Conservation (phyloP, 495 filamentous ascomycete species). For the Lasiosphaeria hispida region DNA sequence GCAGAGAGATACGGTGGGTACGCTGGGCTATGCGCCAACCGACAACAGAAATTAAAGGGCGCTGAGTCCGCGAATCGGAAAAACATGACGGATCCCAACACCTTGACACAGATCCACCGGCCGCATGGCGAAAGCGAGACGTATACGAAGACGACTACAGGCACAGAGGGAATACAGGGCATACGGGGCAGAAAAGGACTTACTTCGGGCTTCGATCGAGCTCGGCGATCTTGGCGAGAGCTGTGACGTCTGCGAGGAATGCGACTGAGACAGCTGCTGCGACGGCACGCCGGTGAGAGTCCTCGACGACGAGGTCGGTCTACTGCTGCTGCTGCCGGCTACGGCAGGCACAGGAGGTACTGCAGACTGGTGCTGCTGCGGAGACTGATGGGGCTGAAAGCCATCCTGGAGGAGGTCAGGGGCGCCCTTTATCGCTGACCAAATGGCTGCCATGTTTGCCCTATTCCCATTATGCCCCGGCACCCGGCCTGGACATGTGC, state of each 20-base stretch:
- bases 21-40: no score
- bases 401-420: conserved; percentile 9
- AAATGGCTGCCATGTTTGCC: conserved; percentile 21
- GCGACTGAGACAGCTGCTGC: no score
- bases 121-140: no score
- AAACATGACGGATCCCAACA: no score
- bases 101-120: no score
- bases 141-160: no score
- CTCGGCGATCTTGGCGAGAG: conserved; percentile 20
- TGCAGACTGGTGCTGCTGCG: background rate
- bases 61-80: no score
- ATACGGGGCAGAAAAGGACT: background rate
- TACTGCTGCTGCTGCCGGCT: background rate
- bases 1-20: no score
- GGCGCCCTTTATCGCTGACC: conserved; percentile 25
- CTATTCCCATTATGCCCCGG: conserved; percentile 3
- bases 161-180: background rate
- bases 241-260: conserved; percentile 1
- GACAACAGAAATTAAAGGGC: no score
- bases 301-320: conserved; percentile 1
- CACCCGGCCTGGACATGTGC: background rate
- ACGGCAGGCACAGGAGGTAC: no score
- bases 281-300: conserved; percentile 8
- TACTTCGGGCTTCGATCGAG: conserved; percentile 20
- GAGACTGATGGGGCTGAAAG: background rate